Base-by-base conservation (phyloP, 768 basidiomycete species). In the Hemileccinum rubropunctum region DNA sequence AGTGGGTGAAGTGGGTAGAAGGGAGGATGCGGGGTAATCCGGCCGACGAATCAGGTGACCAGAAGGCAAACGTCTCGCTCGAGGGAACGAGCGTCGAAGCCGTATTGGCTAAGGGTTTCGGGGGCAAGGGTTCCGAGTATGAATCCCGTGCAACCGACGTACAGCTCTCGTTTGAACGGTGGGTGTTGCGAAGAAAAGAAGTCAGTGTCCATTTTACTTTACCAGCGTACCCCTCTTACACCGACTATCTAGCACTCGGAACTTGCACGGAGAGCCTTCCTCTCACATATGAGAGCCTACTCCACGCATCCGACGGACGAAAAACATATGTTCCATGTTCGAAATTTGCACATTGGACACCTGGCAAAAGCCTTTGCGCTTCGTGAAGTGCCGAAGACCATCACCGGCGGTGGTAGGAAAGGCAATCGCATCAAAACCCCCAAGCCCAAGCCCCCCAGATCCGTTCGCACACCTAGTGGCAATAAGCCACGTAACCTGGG, bases 271-370 rank as follows among this genome's bases (percentile, higher is more conserved):
- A 86, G 79, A 58, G 97, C 94, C 0, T 99, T 87, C 72, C 75
- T 83, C 32, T 97, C 95, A 0, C 93, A 95, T 67, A 84, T 98
- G 74, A 82, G 95, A 47, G 97, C 97, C 0, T 99, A 98, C 68
- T 88, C 97, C 27, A 99, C 97, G 1, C 97, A 99, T 71, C 95
- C 97, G 0, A 80, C 88, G 14, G 84, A 86, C 52, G 97, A 98
- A 68, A 99, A 98, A 63, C 85, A 92, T 56, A 91, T 98, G 45
- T 99, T 99, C 75, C 95, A 98, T 68, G 84, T 98, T 51, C 88
- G 88, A 14, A 83, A 95, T 64, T 77, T 98, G 9, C 97, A 99
- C 64, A 79, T 97, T 38, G 97, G 97, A 2, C 97, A 99, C 73
- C 71, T 92, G 40, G 92, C 94, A 14, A 95, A 95, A 68, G 82